A percentile compares a stretch with the other conserved stretches of the same genome.
These are phyloP conservation scores for Panellus pusillus DNA, from an alignment of 768 basidiomycete species.

Conservation along the genomic window DNA sequence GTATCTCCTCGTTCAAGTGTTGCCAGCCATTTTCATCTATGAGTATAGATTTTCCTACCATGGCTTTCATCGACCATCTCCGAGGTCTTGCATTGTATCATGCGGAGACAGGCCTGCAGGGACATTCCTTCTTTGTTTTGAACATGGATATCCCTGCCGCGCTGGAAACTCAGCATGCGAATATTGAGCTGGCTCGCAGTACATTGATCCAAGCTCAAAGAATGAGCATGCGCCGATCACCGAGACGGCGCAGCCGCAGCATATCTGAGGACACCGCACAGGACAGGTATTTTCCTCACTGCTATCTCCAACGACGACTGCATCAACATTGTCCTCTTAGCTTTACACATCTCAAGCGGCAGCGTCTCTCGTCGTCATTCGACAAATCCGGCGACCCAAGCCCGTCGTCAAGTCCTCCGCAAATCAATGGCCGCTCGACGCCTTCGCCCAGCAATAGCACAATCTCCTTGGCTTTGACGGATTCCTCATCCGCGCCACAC, in stretches of 20 bases:
- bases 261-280: slow-evolving; percentile 40
- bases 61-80: slow-evolving; percentile 50
- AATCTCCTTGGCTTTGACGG: slow-evolving; percentile 36
- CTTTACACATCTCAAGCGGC: slow-evolving; percentile 39
- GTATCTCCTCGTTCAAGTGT: slow-evolving; percentile 1
- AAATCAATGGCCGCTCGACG: slow-evolving; percentile 35
- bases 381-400: slow-evolving; percentile 33
- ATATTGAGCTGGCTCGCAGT: slow-evolving; percentile 34
- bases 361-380: slow-evolving; percentile 40
- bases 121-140: slow-evolving; percentile 28
- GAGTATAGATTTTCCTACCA: slow-evolving; percentile 43
- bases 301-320: not conserved
- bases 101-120: slow-evolving; percentile 18
- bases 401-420: slow-evolving; percentile 33
- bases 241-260: slow-evolving; percentile 43
- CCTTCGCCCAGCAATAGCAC: slow-evolving; percentile 51
- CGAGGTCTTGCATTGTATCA: slow-evolving; percentile 41
- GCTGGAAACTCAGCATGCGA: slow-evolving; percentile 33
- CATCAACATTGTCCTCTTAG: slow-evolving; percentile 25
- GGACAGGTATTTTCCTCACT: slow-evolving; percentile 35
- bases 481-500: slow-evolving; percentile 29
- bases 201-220: slow-evolving; percentile 40
- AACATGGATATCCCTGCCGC: slow-evolving; percentile 32
- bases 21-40: not conserved
- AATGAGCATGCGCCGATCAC: slow-evolving; percentile 42